Percentiles rank a stretch among this genome's conserved stretches.
Conservation (phyloP, 2,329 filamentous ascomycete species). For the Botrytis cinerea region DNA sequence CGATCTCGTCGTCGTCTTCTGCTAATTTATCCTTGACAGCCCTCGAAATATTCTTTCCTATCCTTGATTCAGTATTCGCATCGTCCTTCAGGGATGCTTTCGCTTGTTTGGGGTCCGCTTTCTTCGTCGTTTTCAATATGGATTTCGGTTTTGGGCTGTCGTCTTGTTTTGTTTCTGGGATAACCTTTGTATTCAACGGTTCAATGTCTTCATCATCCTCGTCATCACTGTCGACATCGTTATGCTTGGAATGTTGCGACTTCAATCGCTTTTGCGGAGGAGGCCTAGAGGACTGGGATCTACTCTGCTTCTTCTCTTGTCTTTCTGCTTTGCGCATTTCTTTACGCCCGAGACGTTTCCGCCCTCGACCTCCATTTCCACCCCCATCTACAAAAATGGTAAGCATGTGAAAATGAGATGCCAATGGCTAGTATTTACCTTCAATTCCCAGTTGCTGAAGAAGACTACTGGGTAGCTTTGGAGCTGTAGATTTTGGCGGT, state of each 20-base stretch:
- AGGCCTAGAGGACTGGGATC: slow-evolving; percentile 31
- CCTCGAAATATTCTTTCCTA: slow-evolving; percentile 33
- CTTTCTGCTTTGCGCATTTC: slow-evolving; percentile 41
- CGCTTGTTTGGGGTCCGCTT: slow-evolving; percentile 24
- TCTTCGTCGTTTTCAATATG: slow-evolving; percentile 38
- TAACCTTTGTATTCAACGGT: slow-evolving; percentile 8
- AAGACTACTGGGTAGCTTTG: slow-evolving; percentile 48
- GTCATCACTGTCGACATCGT: slow-evolving; percentile 9
- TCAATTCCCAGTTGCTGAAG: slow-evolving; percentile 49
- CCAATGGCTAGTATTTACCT: slow-evolving; percentile 31
- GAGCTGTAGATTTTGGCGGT: slow-evolving; percentile 42
- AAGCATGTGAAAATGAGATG: slow-evolving; percentile 8
- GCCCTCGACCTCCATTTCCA: slow-evolving; percentile 30
- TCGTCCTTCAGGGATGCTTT: not conserved
- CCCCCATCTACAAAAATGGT: slow-evolving; percentile 14
- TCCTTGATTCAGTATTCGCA: not conserved
- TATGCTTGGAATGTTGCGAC: slow-evolving; percentile 26
- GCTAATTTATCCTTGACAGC: slow-evolving; percentile 64
- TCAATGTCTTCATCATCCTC: slow-evolving; percentile 19
- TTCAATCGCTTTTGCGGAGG: slow-evolving; percentile 37
- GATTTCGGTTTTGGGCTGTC: slow-evolving; percentile 35
- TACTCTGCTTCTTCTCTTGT: slow-evolving; percentile 36
- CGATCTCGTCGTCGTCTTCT: slow-evolving; percentile 86
- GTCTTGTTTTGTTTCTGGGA: slow-evolving; percentile 16
- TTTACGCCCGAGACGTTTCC: slow-evolving; percentile 38